Base-by-base conservation (phyloP, 2,329 filamentous ascomycete genomes). In the Lanzia echinophila region DNA sequence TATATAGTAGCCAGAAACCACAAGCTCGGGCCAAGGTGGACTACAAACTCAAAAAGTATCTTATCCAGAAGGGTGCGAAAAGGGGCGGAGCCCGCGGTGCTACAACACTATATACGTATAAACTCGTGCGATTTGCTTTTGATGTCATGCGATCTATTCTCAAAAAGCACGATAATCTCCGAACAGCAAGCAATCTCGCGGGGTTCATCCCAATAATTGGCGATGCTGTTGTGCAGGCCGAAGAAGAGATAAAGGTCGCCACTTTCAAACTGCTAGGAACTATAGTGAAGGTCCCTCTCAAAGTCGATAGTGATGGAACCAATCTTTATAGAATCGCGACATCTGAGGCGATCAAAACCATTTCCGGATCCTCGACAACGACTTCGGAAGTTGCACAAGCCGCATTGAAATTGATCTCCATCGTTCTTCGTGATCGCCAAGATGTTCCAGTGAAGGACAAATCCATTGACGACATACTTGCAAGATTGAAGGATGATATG, bases 241-340 rank as follows among this genome's bases (percentile, higher is more conserved):
- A 96, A 65, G 92, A 97, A 65, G 94, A 99, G 67, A 87, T 99
- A 56, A 94, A 95, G 72, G 82, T 95, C 33, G 86, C 92, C 1
- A 84, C 90, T 11, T 85, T 97, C 66, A 84, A 90, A 58, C 75
- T 97, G n/a, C 76, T 99, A 24, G 86, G 84, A 0, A 85, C 89
- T 1, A 84, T 97, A 56, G 85, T 90, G 70, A 92, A 89, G 66
- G 86, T 96, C 4, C 89, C 89, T 0, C 79, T 96, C 62, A 75
- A 76, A 1, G 75, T 84, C 54, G 77, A 88, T 42, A 84, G 88
- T 50, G 53, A 55, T 28, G 84, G 83, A 7, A 71, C 71, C 13
- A 76, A 78, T 50, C 72, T 86, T 5, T 86, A 82, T 71, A 83
- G 86, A 47, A 83, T 96, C 1, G 94, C 95, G 53, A 79, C 90